phyloP scores from a whole-genome alignment of 2,329 filamentous ascomycete genomes.

The Cladosporium sp. region DNA sequence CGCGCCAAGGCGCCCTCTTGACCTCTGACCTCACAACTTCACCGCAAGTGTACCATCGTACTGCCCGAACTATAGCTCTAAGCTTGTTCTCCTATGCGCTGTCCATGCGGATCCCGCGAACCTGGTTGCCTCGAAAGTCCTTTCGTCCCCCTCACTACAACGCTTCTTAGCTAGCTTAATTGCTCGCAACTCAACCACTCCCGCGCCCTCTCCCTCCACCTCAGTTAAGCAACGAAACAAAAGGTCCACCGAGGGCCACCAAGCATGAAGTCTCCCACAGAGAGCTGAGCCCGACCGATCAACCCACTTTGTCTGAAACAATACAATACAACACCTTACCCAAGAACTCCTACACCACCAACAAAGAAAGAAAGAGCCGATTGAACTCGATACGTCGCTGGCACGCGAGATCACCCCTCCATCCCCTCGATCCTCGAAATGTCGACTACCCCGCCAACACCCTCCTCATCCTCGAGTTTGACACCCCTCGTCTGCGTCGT shows the following conservation, averaged over 20 bases:
- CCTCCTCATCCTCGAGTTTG: conserved; percentile 27
- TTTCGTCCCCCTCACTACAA: background rate
- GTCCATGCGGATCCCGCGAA: conserved; percentile 1
- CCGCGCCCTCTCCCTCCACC: background rate
- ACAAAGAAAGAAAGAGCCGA: background rate
- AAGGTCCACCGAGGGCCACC: background rate
- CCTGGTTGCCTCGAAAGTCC: conserved; percentile 1
- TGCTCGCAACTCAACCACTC: background rate
- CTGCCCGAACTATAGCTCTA: background rate
- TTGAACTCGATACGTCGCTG: background rate
- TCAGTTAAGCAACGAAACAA: background rate
- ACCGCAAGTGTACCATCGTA: conserved; percentile 2
- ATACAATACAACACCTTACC: background rate
- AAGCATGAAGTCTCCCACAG: conserved; percentile 11
- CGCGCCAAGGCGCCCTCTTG: conserved; percentile 7
- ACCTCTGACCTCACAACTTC: conserved; percentile 8
- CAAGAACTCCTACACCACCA: background rate
- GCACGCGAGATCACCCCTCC: background rate
- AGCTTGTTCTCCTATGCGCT: background rate
- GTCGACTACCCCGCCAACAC: background rate
- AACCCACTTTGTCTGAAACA: background rate
- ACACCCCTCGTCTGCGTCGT: conserved; percentile 48
- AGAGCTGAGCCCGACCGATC: conserved; percentile 8
- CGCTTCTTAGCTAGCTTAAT: background rate
- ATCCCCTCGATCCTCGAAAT: background rate